Base-by-base conservation (phyloP, 2,329 filamentous ascomycete species). In the Didymellaceae sp. region DNA sequence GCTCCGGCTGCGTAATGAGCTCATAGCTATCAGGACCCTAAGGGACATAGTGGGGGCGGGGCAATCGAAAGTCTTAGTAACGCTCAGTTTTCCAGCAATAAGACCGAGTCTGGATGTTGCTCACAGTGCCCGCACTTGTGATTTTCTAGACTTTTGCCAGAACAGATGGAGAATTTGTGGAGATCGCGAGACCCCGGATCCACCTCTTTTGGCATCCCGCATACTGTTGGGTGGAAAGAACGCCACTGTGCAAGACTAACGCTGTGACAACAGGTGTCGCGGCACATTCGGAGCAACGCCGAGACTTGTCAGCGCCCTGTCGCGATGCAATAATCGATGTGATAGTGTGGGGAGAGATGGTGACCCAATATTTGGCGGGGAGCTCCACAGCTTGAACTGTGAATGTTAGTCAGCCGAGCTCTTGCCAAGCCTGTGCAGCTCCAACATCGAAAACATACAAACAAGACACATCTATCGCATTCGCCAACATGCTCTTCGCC, bases 401-500 rank as follows among this genome's bases (percentile, higher is more conserved):
- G 13, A 18, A 32, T 25, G 32, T 52, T 52, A 52, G 48, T 52
- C 51, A 45, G 45, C 45, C 21, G 14, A 46, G 51, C 41, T 54
- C 16, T 45, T 9, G 22, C 21, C 35, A 26, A 40, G 17, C 51
- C 41, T 22, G 34, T 39, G 24, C 39, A 40, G 21, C 22, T 18
- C 11, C 21, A 42, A 38, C 42, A 46, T 26, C 37, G 24, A 46
- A 16, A 11, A 33, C 17, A 42, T 14, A 24, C 47, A 40, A 25
- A 22, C 26, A 18, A 20, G 42, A 31, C 18, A 24, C 38, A 24
- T 31, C 22, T 39, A 24, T 45, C 45, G 10, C 47, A 30, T 42
- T 40, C 38, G 37, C 52, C 60, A 70, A 49, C 7, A 77, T 77
- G 75, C 63, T 72, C 32, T 57, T 73, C 50, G 53, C 66, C 43